Conservation (phyloP, 805 yeast genomes). For the Ogataea paradorogensis region DNA sequence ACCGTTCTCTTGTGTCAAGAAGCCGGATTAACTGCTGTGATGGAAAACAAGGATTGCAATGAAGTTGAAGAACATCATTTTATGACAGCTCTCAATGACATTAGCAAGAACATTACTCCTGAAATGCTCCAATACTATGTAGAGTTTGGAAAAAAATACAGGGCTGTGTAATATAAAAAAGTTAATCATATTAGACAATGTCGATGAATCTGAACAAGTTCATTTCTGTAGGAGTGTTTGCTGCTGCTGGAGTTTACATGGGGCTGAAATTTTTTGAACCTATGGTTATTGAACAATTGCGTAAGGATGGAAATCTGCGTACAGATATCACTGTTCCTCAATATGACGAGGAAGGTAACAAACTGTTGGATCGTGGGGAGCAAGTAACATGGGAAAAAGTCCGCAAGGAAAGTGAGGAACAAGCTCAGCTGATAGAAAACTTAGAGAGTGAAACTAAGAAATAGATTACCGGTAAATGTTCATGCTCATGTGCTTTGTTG, state of each 20-base stretch:
- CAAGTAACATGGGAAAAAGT: slow-evolving; percentile 56
- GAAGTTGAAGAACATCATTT: slow-evolving; percentile 58
- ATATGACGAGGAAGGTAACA: slow-evolving; percentile 44
- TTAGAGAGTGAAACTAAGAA: not conserved
- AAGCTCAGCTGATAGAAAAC: slow-evolving; percentile 15
- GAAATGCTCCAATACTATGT: slow-evolving; percentile 81
- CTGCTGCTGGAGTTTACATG: slow-evolving; percentile 43
- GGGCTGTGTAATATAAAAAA: slow-evolving; percentile 18
- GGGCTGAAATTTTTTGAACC: slow-evolving; percentile 75
- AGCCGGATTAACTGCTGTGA: slow-evolving; percentile 92
- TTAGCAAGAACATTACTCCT: slow-evolving; percentile 75
- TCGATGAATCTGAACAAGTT: slow-evolving; percentile 19
- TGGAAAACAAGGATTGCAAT: slow-evolving; percentile 61
- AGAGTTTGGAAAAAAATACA: slow-evolving; percentile 44
- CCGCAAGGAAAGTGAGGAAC: slow-evolving; percentile 18
- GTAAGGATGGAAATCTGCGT: slow-evolving; percentile 64
- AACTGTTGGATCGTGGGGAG: slow-evolving; percentile 23
- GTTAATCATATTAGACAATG: slow-evolving; percentile 5
- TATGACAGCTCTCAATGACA: slow-evolving; percentile 60
- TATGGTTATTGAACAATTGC: slow-evolving; percentile 60
- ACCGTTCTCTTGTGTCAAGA: slow-evolving; percentile 89
- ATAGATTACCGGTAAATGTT: not conserved
- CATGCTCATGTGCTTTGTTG: not conserved
- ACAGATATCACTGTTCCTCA: slow-evolving; percentile 56
- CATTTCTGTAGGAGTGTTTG: slow-evolving; percentile 27